Conservation (phyloP, 768 basidiomycete species). For the Leccinum olivaceopallidum region DNA sequence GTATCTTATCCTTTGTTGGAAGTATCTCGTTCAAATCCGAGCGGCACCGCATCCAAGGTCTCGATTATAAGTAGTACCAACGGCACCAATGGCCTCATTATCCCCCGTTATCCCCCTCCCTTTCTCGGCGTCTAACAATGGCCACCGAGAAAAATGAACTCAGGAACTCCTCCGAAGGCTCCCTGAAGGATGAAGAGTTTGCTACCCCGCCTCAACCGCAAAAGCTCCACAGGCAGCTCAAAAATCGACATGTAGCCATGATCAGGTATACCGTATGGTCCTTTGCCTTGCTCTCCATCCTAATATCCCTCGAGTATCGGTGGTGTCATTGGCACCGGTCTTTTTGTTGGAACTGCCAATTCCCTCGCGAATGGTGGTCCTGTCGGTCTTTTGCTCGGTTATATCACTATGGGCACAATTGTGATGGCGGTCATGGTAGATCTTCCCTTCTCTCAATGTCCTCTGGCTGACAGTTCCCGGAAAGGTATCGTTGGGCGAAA, state of each 20-base stretch:
- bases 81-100: not conserved
- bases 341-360: constrained; percentile 67
- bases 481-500: constrained; percentile 59
- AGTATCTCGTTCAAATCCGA: not conserved
- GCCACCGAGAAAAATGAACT: constrained; percentile 24
- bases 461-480: not conserved
- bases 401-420: constrained; percentile 60
- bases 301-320: constrained; percentile 47
- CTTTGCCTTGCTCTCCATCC: not conserved
- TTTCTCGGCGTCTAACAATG: constrained; percentile 5
- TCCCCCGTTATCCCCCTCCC: not conserved
- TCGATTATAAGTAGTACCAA: not conserved
- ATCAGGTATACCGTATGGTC: constrained; percentile 50
- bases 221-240: constrained; percentile 58
- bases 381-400: constrained; percentile 73
- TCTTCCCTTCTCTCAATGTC: not conserved
- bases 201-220: not conserved
- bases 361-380: constrained; percentile 63
- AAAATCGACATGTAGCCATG: constrained; percentile 82
- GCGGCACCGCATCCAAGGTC: not conserved
- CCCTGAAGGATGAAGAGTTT: constrained; percentile 26
- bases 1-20: not conserved
- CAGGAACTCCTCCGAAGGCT: constrained; percentile 16
- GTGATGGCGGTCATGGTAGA: constrained; percentile 73
- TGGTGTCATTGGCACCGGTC: constrained; percentile 57